These are phyloP conservation scores for Aspergillus candidus DNA, from an alignment of 2,329 filamentous ascomycete genomes.

Conservation along the genomic window DNA sequence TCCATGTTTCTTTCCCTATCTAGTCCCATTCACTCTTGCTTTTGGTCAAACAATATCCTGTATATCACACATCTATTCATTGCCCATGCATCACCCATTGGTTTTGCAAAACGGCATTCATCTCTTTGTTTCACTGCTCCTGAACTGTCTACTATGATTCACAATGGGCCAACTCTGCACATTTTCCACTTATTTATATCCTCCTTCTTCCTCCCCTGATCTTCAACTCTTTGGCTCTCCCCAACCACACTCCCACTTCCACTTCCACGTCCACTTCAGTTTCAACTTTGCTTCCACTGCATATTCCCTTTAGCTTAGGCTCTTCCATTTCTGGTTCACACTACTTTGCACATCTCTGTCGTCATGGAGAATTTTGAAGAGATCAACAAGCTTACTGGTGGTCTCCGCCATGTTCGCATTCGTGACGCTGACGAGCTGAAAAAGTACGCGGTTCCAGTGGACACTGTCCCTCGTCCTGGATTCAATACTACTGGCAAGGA, in stretches of 20 bases:
- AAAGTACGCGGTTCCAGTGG: slow-evolving; percentile 30
- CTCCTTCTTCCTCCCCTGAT: neutral
- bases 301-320: neutral
- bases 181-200: slow-evolving; percentile 9
- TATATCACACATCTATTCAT: slow-evolving; percentile 14
- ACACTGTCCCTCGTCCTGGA: slow-evolving; percentile 43
- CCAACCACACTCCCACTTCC: neutral
- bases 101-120: slow-evolving; percentile 15
- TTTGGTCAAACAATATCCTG: slow-evolving; percentile 8
- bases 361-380: slow-evolving; percentile 19
- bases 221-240: slow-evolving; percentile 1
- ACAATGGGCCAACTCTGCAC: slow-evolving; percentile 3
- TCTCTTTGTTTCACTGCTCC: slow-evolving; percentile 8
- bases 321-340: neutral
- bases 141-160: slow-evolving; percentile 7
- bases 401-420: slow-evolving; percentile 20
- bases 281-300: neutral
- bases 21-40: slow-evolving; percentile 8
- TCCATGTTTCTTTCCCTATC: neutral
- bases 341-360: slow-evolving; percentile 5
- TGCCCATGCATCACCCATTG: slow-evolving; percentile 3
- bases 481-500: slow-evolving; percentile 55
- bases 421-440: slow-evolving; percentile 22
- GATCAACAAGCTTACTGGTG: slow-evolving; percentile 16
- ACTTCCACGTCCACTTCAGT: neutral